Percentiles rank a stretch among this genome's conserved stretches.
phyloP scores from a whole-genome alignment of 1,139 yeast genomes.

The Magnusiomyces paraingens region DNA sequence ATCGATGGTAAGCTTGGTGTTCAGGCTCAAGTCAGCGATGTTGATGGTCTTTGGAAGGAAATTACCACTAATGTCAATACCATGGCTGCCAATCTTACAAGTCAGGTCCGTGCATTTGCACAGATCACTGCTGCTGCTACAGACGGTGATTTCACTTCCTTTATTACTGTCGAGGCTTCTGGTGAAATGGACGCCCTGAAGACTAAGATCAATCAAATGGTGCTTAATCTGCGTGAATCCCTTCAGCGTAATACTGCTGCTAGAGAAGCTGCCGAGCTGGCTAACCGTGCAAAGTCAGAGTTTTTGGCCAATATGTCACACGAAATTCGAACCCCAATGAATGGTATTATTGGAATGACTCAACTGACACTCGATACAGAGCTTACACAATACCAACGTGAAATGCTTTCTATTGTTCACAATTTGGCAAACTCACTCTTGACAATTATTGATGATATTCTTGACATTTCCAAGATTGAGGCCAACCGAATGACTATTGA shows the following conservation, averaged over 20 bases:
- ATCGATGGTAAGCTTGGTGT: slow-evolving; percentile 88
- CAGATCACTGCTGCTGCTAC: slow-evolving; percentile 92
- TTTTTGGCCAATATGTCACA: slow-evolving; percentile 89
- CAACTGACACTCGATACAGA: slow-evolving; percentile 82
- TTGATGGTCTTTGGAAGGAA: slow-evolving; percentile 88
- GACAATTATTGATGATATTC: slow-evolving; percentile 80
- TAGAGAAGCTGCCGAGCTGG: slow-evolving; percentile 87
- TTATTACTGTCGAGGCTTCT: slow-evolving; percentile 83
- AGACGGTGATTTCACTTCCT: slow-evolving; percentile 85
- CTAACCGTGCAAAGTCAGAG: slow-evolving; percentile 86
- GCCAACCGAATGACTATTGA: slow-evolving; percentile 91
- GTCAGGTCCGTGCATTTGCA: slow-evolving; percentile 90
- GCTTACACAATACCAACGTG: slow-evolving; percentile 80
- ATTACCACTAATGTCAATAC: slow-evolving; percentile 90
- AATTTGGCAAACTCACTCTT: slow-evolving; percentile 76
- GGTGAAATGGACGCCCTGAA: slow-evolving; percentile 94
- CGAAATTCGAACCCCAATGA: slow-evolving; percentile 87
- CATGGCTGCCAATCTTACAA: slow-evolving; percentile 85
- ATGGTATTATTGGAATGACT: slow-evolving; percentile 91
- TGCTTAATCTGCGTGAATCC: slow-evolving; percentile 75
- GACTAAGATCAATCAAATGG: slow-evolving; percentile 89
- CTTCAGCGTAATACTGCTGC: slow-evolving; percentile 90
- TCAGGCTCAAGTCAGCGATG: slow-evolving; percentile 85
- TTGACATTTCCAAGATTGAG: slow-evolving; percentile 87
- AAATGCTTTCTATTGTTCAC: slow-evolving; percentile 82